A percentile compares a stretch with the other conserved stretches of the same genome.
Conservation (phyloP, 768 basidiomycete species). For the Russula lepida region DNA sequence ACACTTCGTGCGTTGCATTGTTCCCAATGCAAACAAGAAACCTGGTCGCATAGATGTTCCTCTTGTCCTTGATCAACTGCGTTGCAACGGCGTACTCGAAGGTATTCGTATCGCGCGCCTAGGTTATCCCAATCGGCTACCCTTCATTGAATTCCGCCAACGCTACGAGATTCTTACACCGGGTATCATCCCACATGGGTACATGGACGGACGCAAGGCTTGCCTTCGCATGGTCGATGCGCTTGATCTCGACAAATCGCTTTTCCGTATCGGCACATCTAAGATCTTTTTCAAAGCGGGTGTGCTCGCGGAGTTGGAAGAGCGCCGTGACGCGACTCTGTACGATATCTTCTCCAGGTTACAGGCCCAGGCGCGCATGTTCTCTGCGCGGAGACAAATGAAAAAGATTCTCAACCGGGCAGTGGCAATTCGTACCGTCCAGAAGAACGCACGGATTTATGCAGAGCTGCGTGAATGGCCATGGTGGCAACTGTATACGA, state of each 20-base stretch:
- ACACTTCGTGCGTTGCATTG: constrained; percentile 97
- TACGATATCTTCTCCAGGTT: constrained; percentile 84
- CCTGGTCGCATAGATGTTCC: constrained; percentile 89
- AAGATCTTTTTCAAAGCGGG: constrained; percentile 99
- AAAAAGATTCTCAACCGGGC: constrained; percentile 93
- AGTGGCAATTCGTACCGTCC: constrained; percentile 83
- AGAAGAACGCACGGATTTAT: constrained; percentile 89
- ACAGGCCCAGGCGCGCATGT: constrained; percentile 82
- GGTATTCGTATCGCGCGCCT: constrained; percentile 96
- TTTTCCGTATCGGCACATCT: constrained; percentile 88
- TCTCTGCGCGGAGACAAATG: constrained; percentile 80
- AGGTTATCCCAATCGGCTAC: constrained; percentile 93
- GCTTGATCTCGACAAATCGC: constrained; percentile 75
- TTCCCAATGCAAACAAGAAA: constrained; percentile 87
- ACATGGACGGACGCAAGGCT: constrained; percentile 96
- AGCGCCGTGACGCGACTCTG: constrained; percentile 78
- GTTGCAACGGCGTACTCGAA: constrained; percentile 98
- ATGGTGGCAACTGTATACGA: constrained; percentile 98
- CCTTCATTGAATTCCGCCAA: constrained; percentile 95
- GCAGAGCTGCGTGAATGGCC: constrained; percentile 90
- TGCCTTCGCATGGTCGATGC: constrained; percentile 85
- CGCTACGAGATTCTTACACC: constrained; percentile 95
- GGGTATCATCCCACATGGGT: constrained; percentile 85
- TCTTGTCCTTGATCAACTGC: constrained; percentile 88
- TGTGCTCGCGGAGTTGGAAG: constrained; percentile 92